Percentiles rank a stretch among this genome's conserved stretches.
Conservation (phyloP, 169 alveolate species). For the Plasmodium chabaudi region DNA sequence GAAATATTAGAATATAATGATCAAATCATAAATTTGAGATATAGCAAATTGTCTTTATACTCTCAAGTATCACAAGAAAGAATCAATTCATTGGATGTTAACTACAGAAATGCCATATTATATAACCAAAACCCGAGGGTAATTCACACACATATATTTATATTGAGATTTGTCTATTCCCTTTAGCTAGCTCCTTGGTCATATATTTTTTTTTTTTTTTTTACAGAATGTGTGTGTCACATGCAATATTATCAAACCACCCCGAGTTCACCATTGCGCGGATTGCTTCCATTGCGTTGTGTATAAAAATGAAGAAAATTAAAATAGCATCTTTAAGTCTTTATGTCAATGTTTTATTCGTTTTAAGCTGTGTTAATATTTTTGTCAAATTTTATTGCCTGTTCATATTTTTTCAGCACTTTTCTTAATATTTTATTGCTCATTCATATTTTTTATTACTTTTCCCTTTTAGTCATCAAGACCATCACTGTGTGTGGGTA, state of each 20-base stretch:
- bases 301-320: conserved; percentile 62
- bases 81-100: conserved; percentile 39
- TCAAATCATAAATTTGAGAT: conserved; percentile 4
- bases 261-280: conserved; percentile 89
- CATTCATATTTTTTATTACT: background rate
- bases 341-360: background rate
- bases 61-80: conserved; percentile 52
- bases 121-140: conserved; percentile 61
- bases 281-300: conserved; percentile 87
- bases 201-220: conserved; percentile 4
- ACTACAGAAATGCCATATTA: conserved; percentile 54
- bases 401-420: background rate
- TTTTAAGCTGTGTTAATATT: background rate
- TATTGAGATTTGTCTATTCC: background rate
- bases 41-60: conserved; percentile 35
- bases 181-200: conserved; percentile 46
- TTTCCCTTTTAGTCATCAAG: conserved; percentile 85
- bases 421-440: background rate
- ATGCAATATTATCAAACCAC: conserved; percentile 86
- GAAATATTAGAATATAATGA: conserved; percentile 16
- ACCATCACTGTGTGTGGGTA: conserved; percentile 98
- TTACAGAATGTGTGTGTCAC: conserved; percentile 89
- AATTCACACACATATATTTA: conserved; percentile 17
- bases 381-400: background rate
- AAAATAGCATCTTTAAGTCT: background rate